phyloP scores from a whole-genome alignment of 139 green algal species.

The Chlorella sp. region DNA sequence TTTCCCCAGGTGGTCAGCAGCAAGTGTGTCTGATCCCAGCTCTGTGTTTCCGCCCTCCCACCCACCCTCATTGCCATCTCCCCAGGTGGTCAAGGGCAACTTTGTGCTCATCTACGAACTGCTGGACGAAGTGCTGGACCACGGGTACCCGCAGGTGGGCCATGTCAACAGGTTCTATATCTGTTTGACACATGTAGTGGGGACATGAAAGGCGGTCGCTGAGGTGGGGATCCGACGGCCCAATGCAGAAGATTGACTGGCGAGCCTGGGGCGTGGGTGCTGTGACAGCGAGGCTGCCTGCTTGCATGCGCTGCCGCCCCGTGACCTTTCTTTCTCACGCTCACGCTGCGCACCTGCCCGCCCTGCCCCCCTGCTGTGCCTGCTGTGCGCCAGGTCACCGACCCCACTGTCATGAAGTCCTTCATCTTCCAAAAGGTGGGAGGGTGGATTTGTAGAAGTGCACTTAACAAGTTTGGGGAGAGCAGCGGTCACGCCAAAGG shows the following conservation, averaged over 20 bases:
- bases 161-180: background rate
- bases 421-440: slow-evolving; percentile 94
- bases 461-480: too few relatives aligned
- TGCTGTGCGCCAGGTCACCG: slow-evolving; percentile 68
- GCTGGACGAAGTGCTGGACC: slow-evolving; percentile 91
- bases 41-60: too few relatives aligned
- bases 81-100: slow-evolving; percentile 77
- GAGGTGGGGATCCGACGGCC: background rate
- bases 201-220: too few relatives aligned
- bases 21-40: too few relatives aligned
- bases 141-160: slow-evolving; percentile 86
- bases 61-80: too few relatives aligned
- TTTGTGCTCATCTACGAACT: slow-evolving; percentile 99
- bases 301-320: too few relatives aligned
- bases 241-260: background rate
- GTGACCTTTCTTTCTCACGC: too few relatives aligned
- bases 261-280: background rate
- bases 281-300: too few relatives aligned
- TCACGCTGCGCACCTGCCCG: background rate
- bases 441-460: too few relatives aligned
- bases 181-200: too few relatives aligned
- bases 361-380: background rate
- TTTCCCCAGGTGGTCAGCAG: slow-evolving; percentile 61
- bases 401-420: slow-evolving; percentile 86
- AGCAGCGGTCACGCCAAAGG: too few relatives aligned